Evolutionary conservation across 2,329 filamentous ascomycete genomes (phyloP).

Genomic region (Neurospora sp.): DNA sequence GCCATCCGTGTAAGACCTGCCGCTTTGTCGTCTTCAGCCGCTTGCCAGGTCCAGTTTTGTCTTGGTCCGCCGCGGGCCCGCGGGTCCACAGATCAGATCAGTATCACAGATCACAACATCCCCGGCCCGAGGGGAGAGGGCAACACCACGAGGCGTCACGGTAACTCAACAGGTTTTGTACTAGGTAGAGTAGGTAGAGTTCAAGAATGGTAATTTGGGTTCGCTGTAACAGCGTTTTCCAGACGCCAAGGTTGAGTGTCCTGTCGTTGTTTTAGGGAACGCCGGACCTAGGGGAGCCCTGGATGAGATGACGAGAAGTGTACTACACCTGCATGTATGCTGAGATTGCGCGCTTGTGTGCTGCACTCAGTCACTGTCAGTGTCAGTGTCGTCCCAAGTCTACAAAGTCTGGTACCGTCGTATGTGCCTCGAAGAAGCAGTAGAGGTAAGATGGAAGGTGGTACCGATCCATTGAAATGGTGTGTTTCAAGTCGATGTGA

Average conservation of each 20-base stretch:
- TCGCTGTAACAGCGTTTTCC: background rate
- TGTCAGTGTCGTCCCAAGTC: background rate
- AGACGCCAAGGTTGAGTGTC: background rate
- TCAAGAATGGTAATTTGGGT: background rate
- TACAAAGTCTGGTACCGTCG: background rate
- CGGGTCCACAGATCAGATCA: background rate
- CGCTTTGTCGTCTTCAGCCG: background rate
- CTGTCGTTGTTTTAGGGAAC: background rate
- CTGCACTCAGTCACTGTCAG: background rate
- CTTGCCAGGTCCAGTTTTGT: background rate
- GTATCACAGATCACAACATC: background rate
- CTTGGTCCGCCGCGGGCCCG: background rate
- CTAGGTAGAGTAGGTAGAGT: background rate
- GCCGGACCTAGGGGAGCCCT: background rate
- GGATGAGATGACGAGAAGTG: background rate
- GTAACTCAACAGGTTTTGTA: background rate
- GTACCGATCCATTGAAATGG: background rate
- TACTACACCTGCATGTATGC: background rate
- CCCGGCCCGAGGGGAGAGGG: background rate
- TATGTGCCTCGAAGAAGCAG: background rate
- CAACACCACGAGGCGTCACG: background rate
- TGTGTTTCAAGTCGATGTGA: background rate
- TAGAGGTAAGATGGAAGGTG: background rate
- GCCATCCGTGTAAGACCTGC: background rate
- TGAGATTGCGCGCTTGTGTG: background rate